Conservation (phyloP, 805 yeast genomes). For the Schwanniomyces polymorphus region DNA sequence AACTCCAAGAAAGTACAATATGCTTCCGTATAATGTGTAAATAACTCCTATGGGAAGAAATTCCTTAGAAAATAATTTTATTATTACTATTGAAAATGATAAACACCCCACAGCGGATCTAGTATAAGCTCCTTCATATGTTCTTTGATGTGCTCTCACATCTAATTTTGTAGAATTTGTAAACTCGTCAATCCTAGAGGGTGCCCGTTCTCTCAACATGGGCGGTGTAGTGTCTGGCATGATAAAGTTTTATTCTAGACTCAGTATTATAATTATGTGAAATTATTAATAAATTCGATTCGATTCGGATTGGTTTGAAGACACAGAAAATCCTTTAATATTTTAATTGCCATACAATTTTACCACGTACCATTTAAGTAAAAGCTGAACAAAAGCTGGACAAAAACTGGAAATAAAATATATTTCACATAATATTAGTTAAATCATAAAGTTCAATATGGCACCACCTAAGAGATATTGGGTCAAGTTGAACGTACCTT, state of each 20-base stretch:
- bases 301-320: not conserved
- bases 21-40: slow-evolving; percentile 59
- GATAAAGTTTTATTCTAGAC: not conserved
- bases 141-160: slow-evolving; percentile 72
- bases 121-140: slow-evolving; percentile 82
- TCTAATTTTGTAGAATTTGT: slow-evolving; percentile 46
- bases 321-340: not conserved
- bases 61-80: slow-evolving; percentile 63
- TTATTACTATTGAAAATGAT: slow-evolving; percentile 62
- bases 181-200: slow-evolving; percentile 36
- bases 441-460: slow-evolving; percentile 15
- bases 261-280: not conserved
- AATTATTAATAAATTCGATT: not conserved
- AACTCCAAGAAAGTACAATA: slow-evolving; percentile 41
- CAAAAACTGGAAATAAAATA: not conserved
- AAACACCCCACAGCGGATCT: slow-evolving; percentile 70
- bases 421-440: not conserved
- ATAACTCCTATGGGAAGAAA: slow-evolving; percentile 68
- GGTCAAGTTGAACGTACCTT: slow-evolving; percentile 34
- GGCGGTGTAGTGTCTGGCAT: not conserved
- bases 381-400: not conserved
- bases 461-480: slow-evolving; percentile 33
- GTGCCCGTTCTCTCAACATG: slow-evolving; percentile 17
- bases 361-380: not conserved
- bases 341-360: not conserved